Base-by-base conservation (phyloP, 352 stramenopile genomes). In the Blastocystis sp. region DNA sequence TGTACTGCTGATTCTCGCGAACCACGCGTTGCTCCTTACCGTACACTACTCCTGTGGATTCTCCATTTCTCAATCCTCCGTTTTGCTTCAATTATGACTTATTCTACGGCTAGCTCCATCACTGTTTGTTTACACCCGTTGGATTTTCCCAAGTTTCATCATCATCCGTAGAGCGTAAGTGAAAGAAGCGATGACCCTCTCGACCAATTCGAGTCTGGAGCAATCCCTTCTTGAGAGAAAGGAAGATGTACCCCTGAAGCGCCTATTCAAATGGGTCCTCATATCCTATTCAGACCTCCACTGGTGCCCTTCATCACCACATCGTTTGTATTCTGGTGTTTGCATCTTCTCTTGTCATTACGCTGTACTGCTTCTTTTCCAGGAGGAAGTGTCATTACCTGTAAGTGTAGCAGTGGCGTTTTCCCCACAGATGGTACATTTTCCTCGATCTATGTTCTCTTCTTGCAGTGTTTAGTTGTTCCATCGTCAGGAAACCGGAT, bases 311-410 rank as follows among this genome's bases (percentile, higher is more conserved):
- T 56, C 41, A 76, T 76, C 17, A 3, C 2, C 66, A 76, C 11
- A 56, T 76, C 52, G 34, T 48, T 59, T 34, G 28, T 14, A 48
- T 48, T 41, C 66, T 76, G 7, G 48, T 38, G 14, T 28, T 1
- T 38, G 14, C 40, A 14, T 60, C 23, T 11, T 76, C 28, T 56
- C 48, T 76, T n/a, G n/a, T 2, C n/a, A 45, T 48, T 56, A 17
- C 38, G 14, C 21, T 9, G 4, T 76, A 76, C 53, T 76, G 34
- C 66, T 76, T 76, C 38, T 23, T 76, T 14, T 23, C 38, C 2
- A 76, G 66, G 19, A 52, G 10, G 48, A 28, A n/a, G 10, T 60
- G 48, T 76, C 19, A 76, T 48, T 76, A 76, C 38, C 21, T 76
- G 66, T 76, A 52, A 7, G 66, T 2, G 1, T 76, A 38, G 2